Evolutionary conservation across 768 basidiomycete species (phyloP).

Genomic region (Pseudohyphozyma bogoriensis): DNA sequence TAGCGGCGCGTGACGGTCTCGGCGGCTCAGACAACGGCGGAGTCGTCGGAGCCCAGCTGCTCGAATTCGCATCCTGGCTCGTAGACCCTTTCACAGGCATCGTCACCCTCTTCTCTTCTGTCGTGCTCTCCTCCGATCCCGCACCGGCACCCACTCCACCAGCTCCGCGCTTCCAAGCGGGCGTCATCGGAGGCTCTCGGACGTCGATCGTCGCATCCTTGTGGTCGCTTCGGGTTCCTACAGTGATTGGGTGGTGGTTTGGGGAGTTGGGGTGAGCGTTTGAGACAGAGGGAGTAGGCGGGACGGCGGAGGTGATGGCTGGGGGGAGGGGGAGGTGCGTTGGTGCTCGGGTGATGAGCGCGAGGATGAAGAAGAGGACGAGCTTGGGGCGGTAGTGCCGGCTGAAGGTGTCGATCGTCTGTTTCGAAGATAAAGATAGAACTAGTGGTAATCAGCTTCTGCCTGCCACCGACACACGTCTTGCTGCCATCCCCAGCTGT

Average conservation of each 20-base stretch:
- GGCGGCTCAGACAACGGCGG: background rate
- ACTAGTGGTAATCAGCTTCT: too few relatives aligned
- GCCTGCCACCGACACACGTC: too few relatives aligned
- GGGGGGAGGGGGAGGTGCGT: background rate
- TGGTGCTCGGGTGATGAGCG: background rate
- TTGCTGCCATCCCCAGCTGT: too few relatives aligned
- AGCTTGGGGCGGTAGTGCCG: background rate
- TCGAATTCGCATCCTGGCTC: background rate
- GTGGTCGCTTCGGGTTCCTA: too few relatives aligned
- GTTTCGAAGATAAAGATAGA: background rate
- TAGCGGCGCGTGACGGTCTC: background rate
- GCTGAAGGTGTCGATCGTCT: background rate
- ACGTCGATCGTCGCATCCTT: background rate
- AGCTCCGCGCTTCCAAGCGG: background rate
- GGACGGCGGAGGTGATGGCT: background rate
- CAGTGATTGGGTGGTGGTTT: background rate
- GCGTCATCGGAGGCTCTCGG: background rate
- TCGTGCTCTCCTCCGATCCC: too few relatives aligned
- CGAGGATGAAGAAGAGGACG: background rate
- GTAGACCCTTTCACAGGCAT: background rate
- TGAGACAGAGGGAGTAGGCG: background rate
- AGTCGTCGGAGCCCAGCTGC: background rate
- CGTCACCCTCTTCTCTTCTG: too few relatives aligned
- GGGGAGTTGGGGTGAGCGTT: background rate
- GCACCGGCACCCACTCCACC: background rate